phyloP scores from a whole-genome alignment of 495 filamentous ascomycete genomes.

The Darksidea phi region DNA sequence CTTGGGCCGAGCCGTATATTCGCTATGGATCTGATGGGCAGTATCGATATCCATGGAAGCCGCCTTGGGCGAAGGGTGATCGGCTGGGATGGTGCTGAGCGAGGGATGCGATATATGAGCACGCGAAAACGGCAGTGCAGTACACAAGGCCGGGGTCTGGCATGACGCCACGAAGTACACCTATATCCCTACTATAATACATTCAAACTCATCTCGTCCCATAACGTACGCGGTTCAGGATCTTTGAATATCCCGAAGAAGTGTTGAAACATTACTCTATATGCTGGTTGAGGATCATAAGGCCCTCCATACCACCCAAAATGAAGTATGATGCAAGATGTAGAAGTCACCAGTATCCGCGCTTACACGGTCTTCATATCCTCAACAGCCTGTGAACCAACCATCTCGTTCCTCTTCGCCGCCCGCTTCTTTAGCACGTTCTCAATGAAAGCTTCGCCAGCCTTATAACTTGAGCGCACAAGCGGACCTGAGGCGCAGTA shows the following conservation, averaged over 20 bases:
- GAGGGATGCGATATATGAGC: too few species aligned
- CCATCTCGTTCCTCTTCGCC: constrained; percentile 31
- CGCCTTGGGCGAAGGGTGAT: constrained; percentile 19
- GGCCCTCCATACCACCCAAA: not conserved
- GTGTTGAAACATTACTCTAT: too few species aligned
- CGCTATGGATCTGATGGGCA: constrained; percentile 7
- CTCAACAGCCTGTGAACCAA: constrained; percentile 4
- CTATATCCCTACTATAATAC: not conserved
- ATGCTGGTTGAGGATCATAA: too few species aligned
- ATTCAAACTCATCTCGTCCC: not conserved
- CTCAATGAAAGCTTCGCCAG: constrained; percentile 97
- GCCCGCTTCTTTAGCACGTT: constrained; percentile 90
- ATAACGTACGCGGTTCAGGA: too few species aligned
- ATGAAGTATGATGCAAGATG: not conserved
- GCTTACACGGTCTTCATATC: constrained; percentile 1
- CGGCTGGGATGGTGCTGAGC: constrained; percentile 16
- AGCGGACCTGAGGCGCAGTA: constrained; percentile 93
- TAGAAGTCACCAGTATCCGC: not conserved
- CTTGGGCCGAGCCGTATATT: not conserved
- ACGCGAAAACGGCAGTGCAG: too few species aligned
- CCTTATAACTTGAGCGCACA: constrained; percentile 93
- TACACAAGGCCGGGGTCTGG: too few species aligned
- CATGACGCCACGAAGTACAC: too few species aligned
- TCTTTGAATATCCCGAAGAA: too few species aligned
- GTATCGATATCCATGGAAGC: constrained; percentile 33